Conservation (phyloP, 768 basidiomycete species). For the Russula sp. region DNA sequence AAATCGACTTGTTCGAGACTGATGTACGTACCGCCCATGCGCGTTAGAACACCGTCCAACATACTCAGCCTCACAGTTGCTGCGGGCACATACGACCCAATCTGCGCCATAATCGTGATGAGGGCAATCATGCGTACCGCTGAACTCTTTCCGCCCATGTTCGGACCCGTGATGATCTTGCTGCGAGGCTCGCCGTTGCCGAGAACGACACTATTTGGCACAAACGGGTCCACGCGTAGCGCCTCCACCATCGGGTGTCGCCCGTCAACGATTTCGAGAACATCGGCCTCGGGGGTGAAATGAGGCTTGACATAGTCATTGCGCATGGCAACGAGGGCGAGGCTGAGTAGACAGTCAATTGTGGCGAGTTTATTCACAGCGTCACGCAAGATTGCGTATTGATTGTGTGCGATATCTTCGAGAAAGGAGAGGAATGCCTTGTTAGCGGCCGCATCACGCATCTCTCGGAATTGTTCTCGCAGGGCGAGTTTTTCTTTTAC, state of each 20-base stretch:
- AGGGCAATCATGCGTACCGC: constrained; percentile 76
- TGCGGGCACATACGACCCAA: constrained; percentile 93
- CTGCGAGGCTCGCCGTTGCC: constrained; percentile 51
- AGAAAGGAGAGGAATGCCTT: constrained; percentile 68
- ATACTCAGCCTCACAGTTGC: constrained; percentile 67
- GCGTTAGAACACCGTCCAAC: constrained; percentile 79
- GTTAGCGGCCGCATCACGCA: constrained; percentile 60
- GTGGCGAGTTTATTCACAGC: constrained; percentile 77
- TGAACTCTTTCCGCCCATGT: constrained; percentile 89
- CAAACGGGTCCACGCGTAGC: constrained; percentile 73
- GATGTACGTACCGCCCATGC: constrained; percentile 73
- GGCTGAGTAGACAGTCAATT: constrained; percentile 83
- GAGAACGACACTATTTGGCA: constrained; percentile 76
- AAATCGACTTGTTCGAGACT: constrained; percentile 7
- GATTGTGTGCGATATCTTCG: constrained; percentile 58
- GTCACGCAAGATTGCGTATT: constrained; percentile 71
- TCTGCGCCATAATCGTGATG: constrained; percentile 76
- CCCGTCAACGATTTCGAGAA: constrained; percentile 74
- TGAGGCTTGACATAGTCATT: constrained; percentile 75
- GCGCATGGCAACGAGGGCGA: constrained; percentile 75
- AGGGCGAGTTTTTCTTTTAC: constrained; percentile 62
- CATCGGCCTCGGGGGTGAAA: constrained; percentile 64
- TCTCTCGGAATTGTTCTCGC: constrained; percentile 72
- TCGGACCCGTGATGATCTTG: constrained; percentile 81
- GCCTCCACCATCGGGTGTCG: constrained; percentile 93